Evolutionary conservation across 2,329 filamentous ascomycete genomes (phyloP), one percentile per base, ranked within the genome.

Genomic region (Alternaria viburni): DNA sequence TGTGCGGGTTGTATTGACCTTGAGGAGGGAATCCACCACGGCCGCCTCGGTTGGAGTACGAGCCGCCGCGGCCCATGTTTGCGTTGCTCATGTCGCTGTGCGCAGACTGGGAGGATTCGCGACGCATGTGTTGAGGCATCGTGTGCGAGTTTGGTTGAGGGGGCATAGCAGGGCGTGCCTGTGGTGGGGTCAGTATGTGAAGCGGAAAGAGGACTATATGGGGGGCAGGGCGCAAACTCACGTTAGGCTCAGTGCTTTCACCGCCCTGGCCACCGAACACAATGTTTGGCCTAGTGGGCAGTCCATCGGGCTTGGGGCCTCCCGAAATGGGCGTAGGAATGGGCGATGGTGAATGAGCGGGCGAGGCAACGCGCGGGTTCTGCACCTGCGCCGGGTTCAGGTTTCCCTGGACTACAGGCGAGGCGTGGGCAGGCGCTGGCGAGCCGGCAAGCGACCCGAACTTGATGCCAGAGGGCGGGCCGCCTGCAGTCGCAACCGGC

Each of bases 271-370:
- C 94, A 84, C 97, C 97, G 72, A 85, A 97, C 72, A 84, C 87
- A 56, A 92, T 88, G 80, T 90, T 89, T 75, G 87, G 87, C 70
- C 91, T 89, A 69, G 89, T 89, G 70, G 90, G 86, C 68, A 93
- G 86, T 68, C 87, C 88, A 32, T 93, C 91, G 47, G 93, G 93
- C 71, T 94, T 94, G 74, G 93, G 85, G 59, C 90, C 93, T 72
- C 93, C 93, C 75, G 93, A 96, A 32, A 90, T 90, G 58, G 93
- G 93, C 80, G 95, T 92, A 30, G 96, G 95, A 72, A 98, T 98
- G 5, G 96, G 96, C 45, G 93, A 95, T 5, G 96, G 96, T 49
- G 95, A 97, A 71, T 91, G 90, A 52, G 92, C 90, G 6, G 96
- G 96, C 49, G 94, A 97, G 51, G 90, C 89, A 55, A 95, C 87